Base-by-base conservation (phyloP, 2,329 filamentous ascomycete species). In the Zasmidium angulare region DNA sequence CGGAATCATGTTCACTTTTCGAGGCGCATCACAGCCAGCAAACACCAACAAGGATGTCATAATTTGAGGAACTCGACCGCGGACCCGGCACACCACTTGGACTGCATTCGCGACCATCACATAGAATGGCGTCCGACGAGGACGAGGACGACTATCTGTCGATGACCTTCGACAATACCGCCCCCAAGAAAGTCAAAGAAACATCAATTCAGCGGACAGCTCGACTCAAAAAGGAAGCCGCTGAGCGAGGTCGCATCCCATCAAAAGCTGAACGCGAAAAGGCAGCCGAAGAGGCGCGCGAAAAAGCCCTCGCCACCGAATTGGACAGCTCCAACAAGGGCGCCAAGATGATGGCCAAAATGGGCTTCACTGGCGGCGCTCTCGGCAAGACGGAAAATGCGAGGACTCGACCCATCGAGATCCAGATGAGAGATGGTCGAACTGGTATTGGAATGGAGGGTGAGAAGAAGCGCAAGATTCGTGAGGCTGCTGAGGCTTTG, bases 121-220 rank as follows among this genome's bases (percentile, higher is more conserved):
- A 23, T 19, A 26, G 29, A 20, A 67, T 66, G 62, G 66, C 64
- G 6, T 63, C 55, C 10, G 60, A 62, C 20, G 89, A 91, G 6
- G 90, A 92, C 20, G 90, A 92, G 63, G 92, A 97, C 64, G 95
- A 99, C 76, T 98, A 99, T 81, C 96, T 99, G 89, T 91, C 88
- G 68, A 98, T 99, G 93, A 82, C 87, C 14, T 93, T 99, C 72
- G 82, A 85, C 19, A 90, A 96, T 57, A 82, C 85, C n/a, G n/a
- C n/a, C n/a, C n/a, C n/a, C 54, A 24, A 50, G 23, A 3, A n/a
- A 23, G 24, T 9, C 21, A 83, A 82, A 64, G 86, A 89, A 72
- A 87, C 86, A 11, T 85, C 86, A 21, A 79, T 86, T 1, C 85
- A 89, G 69, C 81, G 82, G 56, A 80, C 81, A 54, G 78, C 77